Evolutionary conservation across 257 asterid genomes (phyloP).

Genomic region (Nicotiana noctiflora): DNA sequence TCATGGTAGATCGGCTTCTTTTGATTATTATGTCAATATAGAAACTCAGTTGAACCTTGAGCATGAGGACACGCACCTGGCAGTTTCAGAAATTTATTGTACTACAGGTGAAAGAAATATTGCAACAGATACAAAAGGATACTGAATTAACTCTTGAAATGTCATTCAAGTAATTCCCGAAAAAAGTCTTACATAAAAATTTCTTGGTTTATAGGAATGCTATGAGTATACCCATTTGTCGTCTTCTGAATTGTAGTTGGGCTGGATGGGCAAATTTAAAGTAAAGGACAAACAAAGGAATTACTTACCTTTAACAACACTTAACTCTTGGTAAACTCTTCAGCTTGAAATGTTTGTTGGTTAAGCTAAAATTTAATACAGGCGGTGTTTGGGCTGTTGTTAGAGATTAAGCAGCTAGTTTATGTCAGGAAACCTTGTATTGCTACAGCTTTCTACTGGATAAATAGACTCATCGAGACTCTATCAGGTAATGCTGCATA

Average conservation of each 20-base stretch:
- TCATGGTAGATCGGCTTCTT: background rate
- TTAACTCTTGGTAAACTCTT: background rate
- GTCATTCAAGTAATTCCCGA: slow-evolving; percentile 1
- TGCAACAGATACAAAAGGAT: background rate
- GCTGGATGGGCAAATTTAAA: background rate
- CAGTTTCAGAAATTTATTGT: background rate
- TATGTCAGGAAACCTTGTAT: background rate
- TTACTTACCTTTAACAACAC: background rate
- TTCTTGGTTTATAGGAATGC: background rate
- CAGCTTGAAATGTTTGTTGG: background rate
- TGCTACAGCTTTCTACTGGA: background rate
- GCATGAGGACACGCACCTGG: background rate
- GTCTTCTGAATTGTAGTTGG: background rate
- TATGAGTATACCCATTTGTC: background rate
- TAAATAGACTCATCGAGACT: background rate
- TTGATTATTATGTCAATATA: background rate
- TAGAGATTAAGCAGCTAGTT: background rate
- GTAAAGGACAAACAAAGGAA: background rate
- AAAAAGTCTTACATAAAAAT: background rate
- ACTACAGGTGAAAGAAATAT: background rate
- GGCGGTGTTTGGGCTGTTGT: background rate
- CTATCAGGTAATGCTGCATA: background rate
- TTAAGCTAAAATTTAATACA: background rate
- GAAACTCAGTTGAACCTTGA: background rate
- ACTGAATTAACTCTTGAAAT: background rate